Base-by-base conservation (phyloP, 352 stramenopile genomes). In the Elongisporangium prolatum region DNA sequence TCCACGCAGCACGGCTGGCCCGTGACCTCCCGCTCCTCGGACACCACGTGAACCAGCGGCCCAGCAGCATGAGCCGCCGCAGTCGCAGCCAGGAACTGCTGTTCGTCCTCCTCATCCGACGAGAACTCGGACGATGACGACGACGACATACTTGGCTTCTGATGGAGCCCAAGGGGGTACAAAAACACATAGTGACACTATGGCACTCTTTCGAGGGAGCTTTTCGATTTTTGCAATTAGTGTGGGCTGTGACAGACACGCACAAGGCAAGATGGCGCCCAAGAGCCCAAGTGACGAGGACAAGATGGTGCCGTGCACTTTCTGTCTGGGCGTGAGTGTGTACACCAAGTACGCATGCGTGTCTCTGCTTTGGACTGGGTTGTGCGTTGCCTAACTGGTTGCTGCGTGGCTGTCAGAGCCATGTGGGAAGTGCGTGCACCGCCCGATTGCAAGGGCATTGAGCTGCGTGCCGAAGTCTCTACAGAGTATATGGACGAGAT, bases 251-350 rank as follows among this genome's bases (percentile, higher is more conserved):
- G 48, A 48, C 28, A 50, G 53, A 20, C 40, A 56, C 52, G 4
- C 57, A 24, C 62, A 50, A 8, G 3, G 4, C 1, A 14, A 7
- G 18, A 52, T 52, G 48, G 48, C 18, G 48, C 18, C 18, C 18
- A 21, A 6, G 21, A 52, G 48, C 48, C 24, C 64, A 18, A 60
- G 34, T 16, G 37, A 21, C 17, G 28, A 28, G 7, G 37, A 61
- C 3, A 59, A 64, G 18, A 48, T 34, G 1, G 64, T 61, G 0
- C 56, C 65, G 1, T 89, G 80, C 71, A 79, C 44, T 51, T 80
- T 81, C 61, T 89, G 80, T 56, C 47, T 89, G 7, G 80, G 80
- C 49, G 54, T 89, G 37, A 84, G 75, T 48, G 70, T 89, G 9
- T 89, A 89, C 74, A 89, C 71, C 58, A 84, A 73, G 80, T 89